A percentile compares a stretch with the other conserved stretches of the same genome.
phyloP scores from a whole-genome alignment of 2,329 filamentous ascomycete species.

The Podosphaera leucotricha region DNA sequence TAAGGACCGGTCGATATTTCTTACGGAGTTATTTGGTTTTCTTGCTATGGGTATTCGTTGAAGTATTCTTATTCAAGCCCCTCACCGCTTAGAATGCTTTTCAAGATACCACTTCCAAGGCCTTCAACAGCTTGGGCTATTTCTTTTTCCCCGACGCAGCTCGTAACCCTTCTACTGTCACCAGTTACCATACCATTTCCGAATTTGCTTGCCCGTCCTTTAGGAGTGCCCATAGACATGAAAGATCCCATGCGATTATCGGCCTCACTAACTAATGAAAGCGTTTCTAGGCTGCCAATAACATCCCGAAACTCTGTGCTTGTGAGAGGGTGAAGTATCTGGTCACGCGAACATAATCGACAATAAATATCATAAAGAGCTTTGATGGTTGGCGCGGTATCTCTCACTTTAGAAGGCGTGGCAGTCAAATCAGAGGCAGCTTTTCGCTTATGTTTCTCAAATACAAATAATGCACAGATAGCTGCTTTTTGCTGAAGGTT shows the following conservation, averaged over 20 bases:
- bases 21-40: background rate
- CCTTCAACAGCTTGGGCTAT: slow-evolving; percentile 47
- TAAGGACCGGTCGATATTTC: background rate
- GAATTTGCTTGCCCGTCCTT: slow-evolving; percentile 26
- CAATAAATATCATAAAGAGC: slow-evolving; percentile 67
- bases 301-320: slow-evolving; percentile 90
- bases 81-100: slow-evolving; percentile 31
- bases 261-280: slow-evolving; percentile 51
- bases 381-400: slow-evolving; percentile 57
- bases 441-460: slow-evolving; percentile 51
- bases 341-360: slow-evolving; percentile 60
- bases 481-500: slow-evolving; percentile 95
- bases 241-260: slow-evolving; percentile 49
- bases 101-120: slow-evolving; percentile 34
- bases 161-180: slow-evolving; percentile 59
- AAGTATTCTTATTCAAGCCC: slow-evolving; percentile 11
- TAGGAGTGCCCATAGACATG: slow-evolving; percentile 39
- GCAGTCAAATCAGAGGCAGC: slow-evolving; percentile 21
- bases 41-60: background rate
- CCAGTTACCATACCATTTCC: slow-evolving; percentile 23
- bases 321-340: slow-evolving; percentile 72
- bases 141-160: slow-evolving; percentile 60
- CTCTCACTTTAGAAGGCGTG: slow-evolving; percentile 37
- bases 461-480: slow-evolving; percentile 63
- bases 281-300: slow-evolving; percentile 65